These are phyloP conservation scores for Colletotrichum acutatum DNA, from an alignment of 2,329 filamentous ascomycete species.

Conservation along the genomic window DNA sequence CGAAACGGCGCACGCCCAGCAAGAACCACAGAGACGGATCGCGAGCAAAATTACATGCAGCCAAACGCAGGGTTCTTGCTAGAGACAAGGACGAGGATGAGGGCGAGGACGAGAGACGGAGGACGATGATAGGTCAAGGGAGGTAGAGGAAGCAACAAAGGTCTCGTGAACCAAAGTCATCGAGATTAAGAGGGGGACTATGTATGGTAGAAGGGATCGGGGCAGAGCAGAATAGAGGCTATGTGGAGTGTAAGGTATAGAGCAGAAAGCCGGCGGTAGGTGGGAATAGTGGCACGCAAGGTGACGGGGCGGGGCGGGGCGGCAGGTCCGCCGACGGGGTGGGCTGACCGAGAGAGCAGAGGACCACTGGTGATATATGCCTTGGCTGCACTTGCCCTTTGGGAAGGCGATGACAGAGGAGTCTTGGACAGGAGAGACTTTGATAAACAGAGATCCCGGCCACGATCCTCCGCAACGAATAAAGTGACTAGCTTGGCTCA, in stretches of 20 bases:
- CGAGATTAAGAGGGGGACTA: conserved; percentile 15
- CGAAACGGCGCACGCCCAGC: conserved; percentile 5
- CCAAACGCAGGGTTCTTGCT: conserved; percentile 11
- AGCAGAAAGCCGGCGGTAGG: conserved; percentile 21
- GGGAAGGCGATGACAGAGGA: conserved; percentile 14
- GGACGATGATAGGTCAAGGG: neutral
- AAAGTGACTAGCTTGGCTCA: conserved; percentile 35
- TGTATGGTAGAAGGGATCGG: conserved; percentile 10
- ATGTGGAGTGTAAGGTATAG: conserved; percentile 7
- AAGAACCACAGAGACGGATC: conserved; percentile 8
- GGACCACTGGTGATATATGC: conserved; percentile 11
- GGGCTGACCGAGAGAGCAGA: conserved; percentile 11
- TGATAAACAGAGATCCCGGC: conserved; percentile 13
- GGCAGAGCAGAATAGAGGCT: conserved; percentile 23
- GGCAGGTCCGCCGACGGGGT: conserved; percentile 10
- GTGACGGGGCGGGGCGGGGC: conserved; percentile 4
- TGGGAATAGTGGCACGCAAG: conserved; percentile 34
- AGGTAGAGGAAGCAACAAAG: conserved; percentile 2
- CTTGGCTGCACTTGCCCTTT: conserved; percentile 27
- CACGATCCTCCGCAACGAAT: conserved; percentile 34
- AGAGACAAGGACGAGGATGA: neutral
- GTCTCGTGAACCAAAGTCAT: conserved; percentile 22
- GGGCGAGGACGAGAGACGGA: neutral
- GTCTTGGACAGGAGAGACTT: conserved; percentile 14
- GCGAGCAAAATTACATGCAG: neutral